Conservation (phyloP, 306 rosid genomes). For the Gillenia trifoliata region DNA sequence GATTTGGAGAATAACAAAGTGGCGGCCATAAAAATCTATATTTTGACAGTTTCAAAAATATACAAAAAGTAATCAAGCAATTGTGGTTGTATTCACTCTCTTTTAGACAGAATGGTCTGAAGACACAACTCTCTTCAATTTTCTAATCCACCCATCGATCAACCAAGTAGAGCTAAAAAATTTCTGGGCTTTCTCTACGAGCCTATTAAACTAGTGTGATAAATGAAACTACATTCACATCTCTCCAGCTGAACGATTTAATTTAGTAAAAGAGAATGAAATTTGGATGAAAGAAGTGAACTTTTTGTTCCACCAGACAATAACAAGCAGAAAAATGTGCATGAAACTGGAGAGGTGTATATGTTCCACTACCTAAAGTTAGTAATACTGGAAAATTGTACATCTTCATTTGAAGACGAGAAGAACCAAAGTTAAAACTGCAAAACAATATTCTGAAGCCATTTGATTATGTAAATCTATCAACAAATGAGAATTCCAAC, state of each 20-base stretch:
- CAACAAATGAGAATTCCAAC: not conserved
- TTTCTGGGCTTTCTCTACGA: not conserved
- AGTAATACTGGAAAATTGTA: not conserved
- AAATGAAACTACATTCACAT: not conserved
- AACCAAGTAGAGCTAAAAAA: not conserved
- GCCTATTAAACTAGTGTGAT: not conserved
- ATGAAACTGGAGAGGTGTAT: not conserved
- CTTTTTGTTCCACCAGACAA: too few species aligned
- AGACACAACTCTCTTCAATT: not conserved
- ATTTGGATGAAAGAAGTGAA: not conserved
- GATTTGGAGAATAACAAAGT: not conserved
- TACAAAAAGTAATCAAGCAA: not conserved
- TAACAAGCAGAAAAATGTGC: not conserved
- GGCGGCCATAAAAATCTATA: not conserved
- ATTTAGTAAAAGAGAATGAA: not conserved
- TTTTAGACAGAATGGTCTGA: not conserved
- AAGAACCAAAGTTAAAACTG: not conserved
- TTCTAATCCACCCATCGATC: not conserved
- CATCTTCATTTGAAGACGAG: not conserved
- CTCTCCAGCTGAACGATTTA: not conserved
- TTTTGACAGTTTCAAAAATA: not conserved
- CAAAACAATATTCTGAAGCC: not conserved
- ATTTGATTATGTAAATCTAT: not conserved
- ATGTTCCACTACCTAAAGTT: not conserved
- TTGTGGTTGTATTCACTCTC: not conserved